Conservation (phyloP, 306 rosid genomes). For the Datisca glomerata region DNA sequence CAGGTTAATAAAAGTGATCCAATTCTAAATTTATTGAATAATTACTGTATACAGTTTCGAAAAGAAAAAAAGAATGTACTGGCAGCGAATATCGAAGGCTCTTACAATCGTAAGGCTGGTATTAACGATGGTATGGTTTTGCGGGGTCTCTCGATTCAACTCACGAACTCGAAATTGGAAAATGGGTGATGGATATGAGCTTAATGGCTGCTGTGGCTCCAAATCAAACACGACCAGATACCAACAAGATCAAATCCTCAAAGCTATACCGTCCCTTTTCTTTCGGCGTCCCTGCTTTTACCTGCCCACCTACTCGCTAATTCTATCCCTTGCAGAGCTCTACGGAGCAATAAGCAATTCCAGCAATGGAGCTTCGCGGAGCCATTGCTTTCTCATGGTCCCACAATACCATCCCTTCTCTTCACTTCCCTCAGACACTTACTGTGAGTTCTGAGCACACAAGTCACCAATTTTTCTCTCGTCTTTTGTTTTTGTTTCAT, state of each 20-base stretch:
- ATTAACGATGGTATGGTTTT: too few relatives aligned
- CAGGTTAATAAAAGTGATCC: too few relatives aligned
- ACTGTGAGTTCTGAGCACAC: constrained; percentile 26
- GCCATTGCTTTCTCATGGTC: constrained; percentile 54
- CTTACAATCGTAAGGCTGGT: too few relatives aligned
- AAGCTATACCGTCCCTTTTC: neutral
- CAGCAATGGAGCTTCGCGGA: constrained; percentile 31
- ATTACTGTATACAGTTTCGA: too few relatives aligned
- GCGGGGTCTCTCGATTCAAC: too few relatives aligned
- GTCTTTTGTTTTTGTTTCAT: neutral
- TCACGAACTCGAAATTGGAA: too few relatives aligned
- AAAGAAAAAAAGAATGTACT: too few relatives aligned
- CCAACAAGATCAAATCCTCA: too few relatives aligned
- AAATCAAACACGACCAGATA: neutral
- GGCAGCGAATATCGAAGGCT: too few relatives aligned
- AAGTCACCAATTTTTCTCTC: neutral
- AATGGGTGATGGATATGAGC: neutral
- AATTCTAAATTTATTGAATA: too few relatives aligned
- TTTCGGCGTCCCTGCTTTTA: neutral
- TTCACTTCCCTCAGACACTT: constrained; percentile 33
- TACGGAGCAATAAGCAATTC: neutral
- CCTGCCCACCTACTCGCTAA: neutral
- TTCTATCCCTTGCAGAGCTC: too few relatives aligned
- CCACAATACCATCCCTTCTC: constrained; percentile 35
- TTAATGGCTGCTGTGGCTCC: neutral